Evolutionary conservation across 2,329 filamentous ascomycete genomes (phyloP), one percentile per base, ranked within the genome.

Genomic region (Daldinia sp.): DNA sequence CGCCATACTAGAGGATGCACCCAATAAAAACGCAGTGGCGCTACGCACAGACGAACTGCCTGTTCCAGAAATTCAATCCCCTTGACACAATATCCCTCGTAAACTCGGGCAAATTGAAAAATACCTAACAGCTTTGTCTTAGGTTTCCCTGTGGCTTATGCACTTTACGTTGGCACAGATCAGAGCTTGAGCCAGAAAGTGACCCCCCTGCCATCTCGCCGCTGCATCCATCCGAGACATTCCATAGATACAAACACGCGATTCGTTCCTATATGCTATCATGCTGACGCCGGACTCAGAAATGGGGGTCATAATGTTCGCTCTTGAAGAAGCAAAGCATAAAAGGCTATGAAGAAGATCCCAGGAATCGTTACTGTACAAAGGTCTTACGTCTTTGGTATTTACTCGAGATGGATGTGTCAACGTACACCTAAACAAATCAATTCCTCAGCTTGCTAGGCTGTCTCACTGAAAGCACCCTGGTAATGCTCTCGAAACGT

Each of bases 181-280:
- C 33, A 39, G 35, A 26, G 28, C 23, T 15, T 23, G 44, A 23
- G 10, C 23, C 23, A 28, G 12, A 15, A 48, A 15, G 15, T 15
- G 23, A 15, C 26, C 44, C 44, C 44, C 35, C 44, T 48, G 23
- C 23, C 26, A 48, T 48, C n/a, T 13, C 28, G 50, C 50, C 37
- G 62, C 44, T 39, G 62, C 58, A 39, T 44, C 46, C 23, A 46
- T 48, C 62, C 55, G 37, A 59, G 46, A 42, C 46, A 56, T 55
- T 50, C 51, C 15, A 53, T 2, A 26, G 15, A 13, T 53, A 13
- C 35, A 37, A 37, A 37, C 35, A 37, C 35, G 35, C 4, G 3
- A 37, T 37, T 37, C 35, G 10, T 37, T 37, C 35, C 35, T 2
- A 23, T 23, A 23, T 23, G 20, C 2, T 23, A 23, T 23, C 2